A percentile compares a stretch with the other conserved stretches of the same genome.
Conservation (phyloP, 1,284 basidiomycete genomes). For the Phellinidium pouzarii region DNA sequence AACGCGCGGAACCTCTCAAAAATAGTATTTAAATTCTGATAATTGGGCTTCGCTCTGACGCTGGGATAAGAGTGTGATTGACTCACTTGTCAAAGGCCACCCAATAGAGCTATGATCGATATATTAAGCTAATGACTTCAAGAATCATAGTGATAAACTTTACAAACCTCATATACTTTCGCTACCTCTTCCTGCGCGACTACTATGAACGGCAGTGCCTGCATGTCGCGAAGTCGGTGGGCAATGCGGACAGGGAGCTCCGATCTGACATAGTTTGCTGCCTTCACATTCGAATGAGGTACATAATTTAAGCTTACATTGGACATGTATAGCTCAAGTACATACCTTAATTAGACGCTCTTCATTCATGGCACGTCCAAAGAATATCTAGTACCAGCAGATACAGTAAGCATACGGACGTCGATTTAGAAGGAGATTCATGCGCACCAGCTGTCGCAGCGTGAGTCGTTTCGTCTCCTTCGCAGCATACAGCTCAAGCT, state of each 20-base stretch:
- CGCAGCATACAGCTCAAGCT: slow-evolving; percentile 76
- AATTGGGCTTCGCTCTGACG: neutral
- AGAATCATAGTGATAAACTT: slow-evolving; percentile 1
- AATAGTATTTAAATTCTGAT: neutral
- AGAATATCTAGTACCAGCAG: slow-evolving; percentile 41
- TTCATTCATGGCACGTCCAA: slow-evolving; percentile 69
- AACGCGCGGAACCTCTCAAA: slow-evolving; percentile 62
- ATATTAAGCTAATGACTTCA: neutral
- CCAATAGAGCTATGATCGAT: slow-evolving; percentile 60
- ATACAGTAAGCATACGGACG: slow-evolving; percentile 12
- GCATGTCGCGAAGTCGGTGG: slow-evolving; percentile 82
- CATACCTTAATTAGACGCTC: slow-evolving; percentile 66
- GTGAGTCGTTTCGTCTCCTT: slow-evolving; percentile 70
- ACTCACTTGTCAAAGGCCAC: slow-evolving; percentile 72
- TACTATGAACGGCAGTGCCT: slow-evolving; percentile 81
- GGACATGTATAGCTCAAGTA: slow-evolving; percentile 5
- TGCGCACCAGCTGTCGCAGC: slow-evolving; percentile 70
- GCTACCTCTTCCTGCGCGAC: slow-evolving; percentile 83
- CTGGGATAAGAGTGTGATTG: neutral
- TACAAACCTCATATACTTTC: slow-evolving; percentile 75
- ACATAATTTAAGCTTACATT: slow-evolving; percentile 5
- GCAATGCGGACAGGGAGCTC: slow-evolving; percentile 86
- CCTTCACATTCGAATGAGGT: slow-evolving; percentile 36
- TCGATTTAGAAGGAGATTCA: slow-evolving; percentile 3
- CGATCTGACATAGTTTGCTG: slow-evolving; percentile 84